A percentile compares a stretch with the other conserved stretches of the same genome.
phyloP scores from a whole-genome alignment of 257 asterid species.

The Rauvolfia tetraphylla region DNA sequence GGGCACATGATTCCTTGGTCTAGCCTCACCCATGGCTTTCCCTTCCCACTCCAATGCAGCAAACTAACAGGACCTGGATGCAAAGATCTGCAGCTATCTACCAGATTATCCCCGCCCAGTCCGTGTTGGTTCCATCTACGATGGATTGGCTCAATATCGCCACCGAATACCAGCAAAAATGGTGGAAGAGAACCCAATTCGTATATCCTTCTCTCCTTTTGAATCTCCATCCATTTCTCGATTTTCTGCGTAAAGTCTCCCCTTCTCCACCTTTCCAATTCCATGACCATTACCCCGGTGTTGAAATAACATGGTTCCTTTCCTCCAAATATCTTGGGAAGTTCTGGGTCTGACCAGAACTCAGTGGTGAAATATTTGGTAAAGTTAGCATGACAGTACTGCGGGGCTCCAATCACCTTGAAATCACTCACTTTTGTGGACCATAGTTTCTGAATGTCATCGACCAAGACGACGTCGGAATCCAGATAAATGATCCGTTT shows the following conservation, averaged over 20 bases:
- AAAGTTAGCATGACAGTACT: slow-evolving; percentile 51
- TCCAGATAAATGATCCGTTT: slow-evolving; percentile 52
- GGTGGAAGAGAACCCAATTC: slow-evolving; percentile 72
- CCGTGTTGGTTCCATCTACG: slow-evolving; percentile 85
- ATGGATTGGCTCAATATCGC: slow-evolving; percentile 55
- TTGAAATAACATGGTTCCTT: slow-evolving; percentile 64
- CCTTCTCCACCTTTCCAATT: slow-evolving; percentile 53
- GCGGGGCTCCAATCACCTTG: slow-evolving; percentile 64
- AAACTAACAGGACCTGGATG: slow-evolving; percentile 73
- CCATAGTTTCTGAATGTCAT: slow-evolving; percentile 44
- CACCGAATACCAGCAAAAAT: slow-evolving; percentile 68
- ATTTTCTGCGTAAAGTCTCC: slow-evolving; percentile 48
- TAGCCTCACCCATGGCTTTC: slow-evolving; percentile 79
- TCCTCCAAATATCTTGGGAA: slow-evolving; percentile 37
- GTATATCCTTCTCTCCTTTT: slow-evolving; percentile 55
- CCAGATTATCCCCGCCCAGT: slow-evolving; percentile 67
- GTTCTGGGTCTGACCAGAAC: slow-evolving; percentile 47
- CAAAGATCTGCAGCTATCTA: slow-evolving; percentile 54
- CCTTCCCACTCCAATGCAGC: slow-evolving; percentile 89
- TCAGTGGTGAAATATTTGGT: slow-evolving; percentile 37
- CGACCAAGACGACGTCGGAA: slow-evolving; percentile 54
- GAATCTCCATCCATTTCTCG: slow-evolving; percentile 67
- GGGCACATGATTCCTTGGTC: slow-evolving; percentile 56
- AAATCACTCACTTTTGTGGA: slow-evolving; percentile 27
- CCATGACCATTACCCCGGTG: slow-evolving; percentile 73